Evolutionary conservation across 345 rosid species (phyloP).

Genomic region (Fremontodendron californicum): DNA sequence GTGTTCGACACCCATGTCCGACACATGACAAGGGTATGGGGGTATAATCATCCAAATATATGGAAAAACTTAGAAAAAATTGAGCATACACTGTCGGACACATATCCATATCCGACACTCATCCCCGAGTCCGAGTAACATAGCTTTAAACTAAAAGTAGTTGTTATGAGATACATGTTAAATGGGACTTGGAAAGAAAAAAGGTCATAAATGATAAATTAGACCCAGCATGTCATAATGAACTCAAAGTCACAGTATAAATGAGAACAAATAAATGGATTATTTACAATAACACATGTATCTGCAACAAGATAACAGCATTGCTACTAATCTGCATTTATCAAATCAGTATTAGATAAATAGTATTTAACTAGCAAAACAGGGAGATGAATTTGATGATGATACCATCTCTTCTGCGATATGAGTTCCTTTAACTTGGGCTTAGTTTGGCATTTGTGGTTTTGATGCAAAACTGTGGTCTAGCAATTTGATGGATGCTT

Average conservation of each 20-base stretch:
- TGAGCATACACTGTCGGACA: no score
- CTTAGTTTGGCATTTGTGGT: background rate
- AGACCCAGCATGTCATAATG: background rate
- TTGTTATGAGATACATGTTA: background rate
- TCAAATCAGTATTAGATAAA: background rate
- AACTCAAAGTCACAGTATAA: no score
- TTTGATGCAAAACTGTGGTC: background rate
- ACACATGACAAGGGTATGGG: no score
- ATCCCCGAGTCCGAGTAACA: no score
- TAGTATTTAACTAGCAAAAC: background rate
- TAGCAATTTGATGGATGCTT: slow-evolving; percentile 6
- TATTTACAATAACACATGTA: no score
- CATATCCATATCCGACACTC: no score
- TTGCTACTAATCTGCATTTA: background rate
- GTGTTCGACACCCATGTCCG: no score
- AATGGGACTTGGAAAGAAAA: background rate
- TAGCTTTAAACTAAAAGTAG: background rate
- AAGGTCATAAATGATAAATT: background rate
- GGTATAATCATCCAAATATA: no score
- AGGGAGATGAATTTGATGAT: background rate
- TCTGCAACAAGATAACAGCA: no score
- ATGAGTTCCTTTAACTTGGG: background rate
- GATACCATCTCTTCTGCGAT: background rate
- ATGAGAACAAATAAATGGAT: no score
- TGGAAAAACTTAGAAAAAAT: no score